Evolutionary conservation across 805 yeast genomes (phyloP), one percentile per base, ranked within the genome.

Genomic region (Zygotorulaspora danielsina): DNA sequence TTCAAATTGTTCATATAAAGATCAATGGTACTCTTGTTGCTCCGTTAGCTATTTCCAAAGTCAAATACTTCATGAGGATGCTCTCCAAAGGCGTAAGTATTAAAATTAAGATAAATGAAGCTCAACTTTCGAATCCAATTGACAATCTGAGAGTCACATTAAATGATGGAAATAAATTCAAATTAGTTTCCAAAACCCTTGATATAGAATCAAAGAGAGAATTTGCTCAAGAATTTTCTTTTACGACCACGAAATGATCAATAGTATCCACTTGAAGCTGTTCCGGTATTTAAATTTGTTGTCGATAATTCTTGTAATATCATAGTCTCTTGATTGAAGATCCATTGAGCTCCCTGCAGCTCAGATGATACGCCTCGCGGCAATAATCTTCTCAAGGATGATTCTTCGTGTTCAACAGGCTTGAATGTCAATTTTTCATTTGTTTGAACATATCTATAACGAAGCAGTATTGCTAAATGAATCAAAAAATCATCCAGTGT

Each of bases 111-210:
- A 34, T 62, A 2, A 50, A 57, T 21, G 49, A 54, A 19, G 37
- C 51, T 7, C 45, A 54, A 17, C 39, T 46, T 9, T 19, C 53
- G 2, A 61, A 49, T 5, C 48, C 58, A 2, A 34, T 64, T 13
- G 49, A 45, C 4, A 50, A 49, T n/a, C 43, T 63, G 8, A 61
- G 68, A 42, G 36, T 43, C 10, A 46, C 59, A 1, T 45, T 74
- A 41, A 58, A 66, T 1, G 69, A 66, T 27, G 67, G 64, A 20
- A 82, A 82, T 20, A 69, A 74, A 38, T 58, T 75, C 39, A 71
- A 73, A 39, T 55, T 70, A 3, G 66, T 78, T 0, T 76, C 79
- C 3, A 61, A 61, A 11, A 66, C 66, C 1, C 62, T 80, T 22
- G 66, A 65, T 26, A 42, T 66, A 1, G 53, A 50, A 1, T 66